Conservation (phyloP, 306 rosid genomes). For the Sechiopsis laciniata region DNA sequence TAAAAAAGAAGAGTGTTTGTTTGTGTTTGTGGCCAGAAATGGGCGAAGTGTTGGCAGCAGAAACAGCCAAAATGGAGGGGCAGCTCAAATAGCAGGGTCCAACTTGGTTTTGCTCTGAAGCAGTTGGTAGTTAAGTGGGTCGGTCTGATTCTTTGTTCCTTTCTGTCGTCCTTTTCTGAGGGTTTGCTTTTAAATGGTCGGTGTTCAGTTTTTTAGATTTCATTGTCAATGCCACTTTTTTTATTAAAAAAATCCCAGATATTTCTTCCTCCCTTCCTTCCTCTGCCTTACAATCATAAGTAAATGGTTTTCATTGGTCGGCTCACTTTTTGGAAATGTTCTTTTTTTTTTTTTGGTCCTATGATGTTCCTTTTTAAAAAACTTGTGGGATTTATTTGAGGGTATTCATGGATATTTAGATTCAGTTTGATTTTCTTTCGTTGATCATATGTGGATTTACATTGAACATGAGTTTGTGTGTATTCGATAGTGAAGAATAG, state of each 20-base stretch:
- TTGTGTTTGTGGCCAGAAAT: conserved; percentile 12
- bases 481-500: too few relatives aligned
- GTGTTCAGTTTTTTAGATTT: not conserved
- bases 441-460: too few relatives aligned
- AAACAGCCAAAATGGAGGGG: conserved; percentile 10
- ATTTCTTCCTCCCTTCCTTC: not conserved
- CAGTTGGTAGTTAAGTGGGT: conserved; percentile 20
- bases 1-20: not conserved
- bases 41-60: not conserved
- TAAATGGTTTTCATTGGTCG: not conserved
- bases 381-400: too few relatives aligned
- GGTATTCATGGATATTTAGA: too few relatives aligned
- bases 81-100: not conserved
- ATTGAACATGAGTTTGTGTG: too few relatives aligned
- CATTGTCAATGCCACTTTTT: not conserved
- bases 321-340: too few relatives aligned
- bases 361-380: too few relatives aligned
- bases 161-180: not conserved
- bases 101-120: conserved; percentile 7
- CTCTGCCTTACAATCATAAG: not conserved
- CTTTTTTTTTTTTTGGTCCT: too few relatives aligned
- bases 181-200: conserved; percentile 8
- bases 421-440: too few relatives aligned
- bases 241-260: conserved; percentile 1
- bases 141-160: conserved; percentile 14